phyloP scores from a whole-genome alignment of 257 asterid genomes.

The Solanum tacnaense region DNA sequence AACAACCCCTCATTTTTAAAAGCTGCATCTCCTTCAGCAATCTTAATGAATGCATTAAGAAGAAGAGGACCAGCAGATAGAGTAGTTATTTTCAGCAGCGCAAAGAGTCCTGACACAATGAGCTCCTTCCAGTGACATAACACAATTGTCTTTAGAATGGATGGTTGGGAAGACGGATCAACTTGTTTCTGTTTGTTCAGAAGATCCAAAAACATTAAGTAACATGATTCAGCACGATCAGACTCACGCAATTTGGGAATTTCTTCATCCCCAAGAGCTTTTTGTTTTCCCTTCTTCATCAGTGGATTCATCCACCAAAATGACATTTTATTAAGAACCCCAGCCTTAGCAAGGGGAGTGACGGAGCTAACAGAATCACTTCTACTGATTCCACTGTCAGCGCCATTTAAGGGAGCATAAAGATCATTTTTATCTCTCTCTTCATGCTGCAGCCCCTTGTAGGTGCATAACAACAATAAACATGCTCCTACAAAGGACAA shows the following conservation, averaged over 20 bases:
- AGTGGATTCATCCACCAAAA: neutral
- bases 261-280: neutral
- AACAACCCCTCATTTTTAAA: conserved; percentile 47
- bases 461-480: conserved; percentile 47
- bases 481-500: conserved; percentile 49
- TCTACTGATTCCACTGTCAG: neutral
- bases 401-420: neutral
- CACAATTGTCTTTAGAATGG: conserved; percentile 46
- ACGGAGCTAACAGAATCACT: neutral
- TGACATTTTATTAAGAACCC: neutral
- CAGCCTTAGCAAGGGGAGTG: neutral
- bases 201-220: conserved; percentile 25
- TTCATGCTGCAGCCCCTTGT: conserved; percentile 28
- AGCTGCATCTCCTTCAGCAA: conserved; percentile 66
- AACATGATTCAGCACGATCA: conserved; percentile 69
- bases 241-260: conserved; percentile 37
- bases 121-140: conserved; percentile 56
- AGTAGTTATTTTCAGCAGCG: conserved; percentile 50
- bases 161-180: conserved; percentile 28
- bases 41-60: conserved; percentile 68
- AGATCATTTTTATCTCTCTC: conserved; percentile 11
- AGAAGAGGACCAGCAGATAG: conserved; percentile 78
- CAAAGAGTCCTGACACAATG: conserved; percentile 59
- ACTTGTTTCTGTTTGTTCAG: conserved; percentile 27
- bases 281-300: neutral